Base-by-base conservation (phyloP, 495 filamentous ascomycete genomes). In the Trypethelium eluteriae region DNA sequence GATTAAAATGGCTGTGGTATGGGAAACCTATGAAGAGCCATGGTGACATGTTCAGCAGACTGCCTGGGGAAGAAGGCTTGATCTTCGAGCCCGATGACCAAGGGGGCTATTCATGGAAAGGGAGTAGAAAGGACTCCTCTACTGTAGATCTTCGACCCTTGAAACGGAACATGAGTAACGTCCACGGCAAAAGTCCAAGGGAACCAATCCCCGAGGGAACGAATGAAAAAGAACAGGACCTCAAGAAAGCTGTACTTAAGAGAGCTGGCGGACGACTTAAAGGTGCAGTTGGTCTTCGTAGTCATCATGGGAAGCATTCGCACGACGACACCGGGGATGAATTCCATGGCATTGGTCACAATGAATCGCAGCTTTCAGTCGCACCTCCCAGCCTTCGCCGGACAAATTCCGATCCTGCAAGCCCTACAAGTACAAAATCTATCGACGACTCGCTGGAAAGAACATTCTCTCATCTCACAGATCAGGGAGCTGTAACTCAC, bases 1-100 rank as follows among this genome's bases (percentile, higher is more conserved):
- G 89, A 64, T 81, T 88, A 11, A 97, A 96, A 75, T 98, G 90
- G 88, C 80, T 98, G 10, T 98, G 95, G 95, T 82, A 88, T 62
- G 95, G 95, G 9, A 98, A 96, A 72, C 82, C 88, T 12, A 85
- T 83, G 63, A 90, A 90, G 73, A 73, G 67, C 2, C 76, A 83
- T 67, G 79, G 81, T 0, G 81, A 79, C 63, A 76, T 82, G 47
- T 81, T 72, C 64, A 72, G 65, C 78, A 6, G 68, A 6, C 63
- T 73, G 39, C 79, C 82, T 9, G 78, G 79, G 34, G 80, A 84
- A 64, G 77, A 82, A 18, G 82, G 83, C 62, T 78, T 88, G 71
- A 79, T 86, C 61, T 88, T 95, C 68, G 85, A 83, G 4, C 87
- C 86, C 61, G 88, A 92, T 75, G 80, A 82, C 34, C 82, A 86